These are phyloP conservation scores for Neurospora sp. DNA, from an alignment of 2,329 filamentous ascomycete species.

Conservation along the genomic window DNA sequence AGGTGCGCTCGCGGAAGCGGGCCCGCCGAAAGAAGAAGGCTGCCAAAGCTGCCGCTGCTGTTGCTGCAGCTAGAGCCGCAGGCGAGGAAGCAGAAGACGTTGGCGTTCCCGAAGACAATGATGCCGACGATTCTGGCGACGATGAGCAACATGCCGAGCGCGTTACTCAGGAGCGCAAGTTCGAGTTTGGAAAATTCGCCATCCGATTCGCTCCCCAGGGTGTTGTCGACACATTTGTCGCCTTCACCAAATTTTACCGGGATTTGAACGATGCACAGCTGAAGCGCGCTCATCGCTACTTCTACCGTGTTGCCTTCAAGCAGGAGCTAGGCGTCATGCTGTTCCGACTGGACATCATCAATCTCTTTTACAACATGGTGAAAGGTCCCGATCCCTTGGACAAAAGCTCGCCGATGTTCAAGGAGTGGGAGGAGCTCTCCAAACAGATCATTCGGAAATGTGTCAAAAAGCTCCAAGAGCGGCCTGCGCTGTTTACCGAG, in stretches of 20 bases:
- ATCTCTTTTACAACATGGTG: constrained; percentile 82
- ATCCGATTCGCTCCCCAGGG: constrained; percentile 73
- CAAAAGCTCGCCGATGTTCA: constrained; percentile 54
- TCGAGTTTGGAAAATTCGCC: constrained; percentile 82
- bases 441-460: constrained; percentile 76
- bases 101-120: constrained; percentile 26
- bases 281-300: constrained; percentile 86
- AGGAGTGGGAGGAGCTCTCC: constrained; percentile 85
- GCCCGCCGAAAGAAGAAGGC: constrained; percentile 65
- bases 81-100: constrained; percentile 63
- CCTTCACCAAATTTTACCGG: constrained; percentile 68
- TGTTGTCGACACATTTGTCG: constrained; percentile 81
- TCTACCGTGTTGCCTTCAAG: constrained; percentile 91
- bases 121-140: constrained; percentile 59
- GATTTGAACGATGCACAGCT: constrained; percentile 74
- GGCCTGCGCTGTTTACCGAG: constrained; percentile 79
- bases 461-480: constrained; percentile 73
- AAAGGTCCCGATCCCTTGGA: constrained; percentile 76
- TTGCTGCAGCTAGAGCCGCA: constrained; percentile 32
- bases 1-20: constrained; percentile 73
- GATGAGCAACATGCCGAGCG: constrained; percentile 63
- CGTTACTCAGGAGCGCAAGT: constrained; percentile 74
- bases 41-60: constrained; percentile 29
- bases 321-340: constrained; percentile 83
- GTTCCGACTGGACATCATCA: constrained; percentile 83